Evolutionary conservation across 116 monocot genomes (phyloP).

Genomic region (Cymodocea nodosa): DNA sequence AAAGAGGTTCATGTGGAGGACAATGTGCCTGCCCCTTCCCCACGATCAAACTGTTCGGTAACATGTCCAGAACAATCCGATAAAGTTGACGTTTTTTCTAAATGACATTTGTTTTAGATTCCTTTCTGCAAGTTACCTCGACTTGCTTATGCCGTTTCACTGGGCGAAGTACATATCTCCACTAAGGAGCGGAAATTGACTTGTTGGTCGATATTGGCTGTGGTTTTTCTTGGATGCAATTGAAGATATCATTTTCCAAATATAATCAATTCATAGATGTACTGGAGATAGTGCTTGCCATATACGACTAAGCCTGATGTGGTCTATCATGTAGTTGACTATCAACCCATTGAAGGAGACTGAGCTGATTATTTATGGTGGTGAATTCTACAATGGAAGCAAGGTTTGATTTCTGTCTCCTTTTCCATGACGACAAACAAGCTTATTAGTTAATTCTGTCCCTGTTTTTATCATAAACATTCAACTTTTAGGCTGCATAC

Average conservation of each 20-base stretch:
- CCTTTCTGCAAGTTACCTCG: not conserved
- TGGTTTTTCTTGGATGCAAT: too few species aligned
- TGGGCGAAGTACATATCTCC: too few species aligned
- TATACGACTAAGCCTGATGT: not conserved
- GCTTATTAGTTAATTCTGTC: too few species aligned
- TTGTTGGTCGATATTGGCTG: too few species aligned
- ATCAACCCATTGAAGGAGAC: slow-evolving; percentile 78
- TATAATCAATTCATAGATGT: too few species aligned
- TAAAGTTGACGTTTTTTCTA: not conserved
- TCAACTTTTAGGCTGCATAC: not conserved
- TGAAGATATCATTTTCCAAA: too few species aligned
- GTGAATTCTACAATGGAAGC: slow-evolving; percentile 95
- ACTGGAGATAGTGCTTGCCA: too few species aligned
- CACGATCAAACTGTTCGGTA: slow-evolving; percentile 83
- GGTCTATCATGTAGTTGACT: slow-evolving; percentile 31
- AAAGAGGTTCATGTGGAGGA: slow-evolving; percentile 91
- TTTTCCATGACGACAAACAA: not conserved
- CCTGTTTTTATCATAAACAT: not conserved
- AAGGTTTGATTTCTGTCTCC: slow-evolving; percentile 35
- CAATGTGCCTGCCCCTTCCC: slow-evolving; percentile 84
- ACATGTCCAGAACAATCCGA: not conserved
- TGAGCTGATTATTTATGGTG: slow-evolving; percentile 85
- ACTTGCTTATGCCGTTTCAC: too few species aligned
- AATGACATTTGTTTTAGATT: not conserved
- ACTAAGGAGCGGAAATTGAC: too few species aligned